Percentiles rank a stretch among this genome's conserved stretches.
Conservation (phyloP, 1,139 yeast genomes). For the Pichia inconspicua region DNA sequence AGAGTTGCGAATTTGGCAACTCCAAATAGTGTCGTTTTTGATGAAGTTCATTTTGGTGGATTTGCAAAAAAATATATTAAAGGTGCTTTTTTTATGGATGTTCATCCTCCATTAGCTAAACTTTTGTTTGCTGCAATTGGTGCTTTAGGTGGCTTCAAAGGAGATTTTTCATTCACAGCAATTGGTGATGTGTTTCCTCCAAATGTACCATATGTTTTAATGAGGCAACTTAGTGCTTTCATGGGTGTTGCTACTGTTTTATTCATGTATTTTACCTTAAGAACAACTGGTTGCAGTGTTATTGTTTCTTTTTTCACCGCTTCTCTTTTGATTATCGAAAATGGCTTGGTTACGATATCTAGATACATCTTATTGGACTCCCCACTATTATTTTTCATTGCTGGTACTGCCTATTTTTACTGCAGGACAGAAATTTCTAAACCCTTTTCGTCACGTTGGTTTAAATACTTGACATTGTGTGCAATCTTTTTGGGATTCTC, state of each 20-base stretch:
- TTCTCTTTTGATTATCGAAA: constrained; percentile 67
- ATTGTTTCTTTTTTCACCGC: constrained; percentile 62
- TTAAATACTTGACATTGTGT: constrained; percentile 58
- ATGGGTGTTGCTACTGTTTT: constrained; percentile 77
- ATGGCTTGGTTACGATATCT: constrained; percentile 80
- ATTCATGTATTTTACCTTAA: constrained; percentile 70
- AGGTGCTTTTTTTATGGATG: constrained; percentile 80
- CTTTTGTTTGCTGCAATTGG: constrained; percentile 79
- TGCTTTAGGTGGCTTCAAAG: constrained; percentile 65
- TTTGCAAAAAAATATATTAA: constrained; percentile 68
- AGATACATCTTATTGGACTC: constrained; percentile 86
- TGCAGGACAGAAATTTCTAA: constrained; percentile 73
- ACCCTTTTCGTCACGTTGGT: constrained; percentile 69
- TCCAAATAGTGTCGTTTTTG: constrained; percentile 85
- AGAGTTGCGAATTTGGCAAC: constrained; percentile 54
- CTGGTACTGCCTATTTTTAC: constrained; percentile 73
- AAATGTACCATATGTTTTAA: constrained; percentile 61
- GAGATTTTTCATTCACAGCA: constrained; percentile 61
- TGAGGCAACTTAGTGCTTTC: constrained; percentile 82
- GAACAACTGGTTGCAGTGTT: constrained; percentile 84
- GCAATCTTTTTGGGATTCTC: constrained; percentile 87
- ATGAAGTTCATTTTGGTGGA: constrained; percentile 83
- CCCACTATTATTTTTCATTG: constrained; percentile 85
- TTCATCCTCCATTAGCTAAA: constrained; percentile 90
- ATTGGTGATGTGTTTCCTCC: constrained; percentile 63